Conservation (phyloP, 78 protist species). For the Acrasis kona region DNA sequence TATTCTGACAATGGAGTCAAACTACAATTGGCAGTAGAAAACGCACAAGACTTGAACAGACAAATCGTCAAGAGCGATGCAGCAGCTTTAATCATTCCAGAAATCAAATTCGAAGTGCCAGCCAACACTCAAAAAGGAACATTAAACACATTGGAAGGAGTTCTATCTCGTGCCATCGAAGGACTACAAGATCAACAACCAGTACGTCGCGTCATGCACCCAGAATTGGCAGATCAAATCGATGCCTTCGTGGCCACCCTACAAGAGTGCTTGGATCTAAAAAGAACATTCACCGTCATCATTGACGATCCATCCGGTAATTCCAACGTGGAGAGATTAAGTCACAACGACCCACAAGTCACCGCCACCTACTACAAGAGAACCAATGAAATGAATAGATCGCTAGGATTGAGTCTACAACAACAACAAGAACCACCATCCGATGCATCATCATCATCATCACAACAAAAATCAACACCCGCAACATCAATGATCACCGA, state of each 20-base stretch:
- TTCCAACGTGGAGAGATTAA: slow-evolving; percentile 38
- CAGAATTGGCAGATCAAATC: slow-evolving; percentile 37
- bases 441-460: neutral
- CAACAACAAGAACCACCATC: neutral
- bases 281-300: slow-evolving; percentile 50
- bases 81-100: slow-evolving; percentile 73
- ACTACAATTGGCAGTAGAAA: slow-evolving; percentile 21
- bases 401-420: neutral
- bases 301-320: slow-evolving; percentile 80
- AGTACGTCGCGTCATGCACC: neutral
- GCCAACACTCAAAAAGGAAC: slow-evolving; percentile 41
- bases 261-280: neutral
- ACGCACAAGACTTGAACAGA: slow-evolving; percentile 51
- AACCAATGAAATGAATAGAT: neutral
- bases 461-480: neutral
- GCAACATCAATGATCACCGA: neutral
- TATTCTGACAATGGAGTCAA: slow-evolving; percentile 37
- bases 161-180: neutral
- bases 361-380: neutral
- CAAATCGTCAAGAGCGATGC: slow-evolving; percentile 62
- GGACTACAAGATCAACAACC: neutral
- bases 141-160: slow-evolving; percentile 70
- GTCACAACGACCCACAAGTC: neutral
- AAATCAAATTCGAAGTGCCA: slow-evolving; percentile 75
- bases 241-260: slow-evolving; percentile 30